Base-by-base conservation (phyloP, 805 yeast species). In the Phaffomyces antillensis region DNA sequence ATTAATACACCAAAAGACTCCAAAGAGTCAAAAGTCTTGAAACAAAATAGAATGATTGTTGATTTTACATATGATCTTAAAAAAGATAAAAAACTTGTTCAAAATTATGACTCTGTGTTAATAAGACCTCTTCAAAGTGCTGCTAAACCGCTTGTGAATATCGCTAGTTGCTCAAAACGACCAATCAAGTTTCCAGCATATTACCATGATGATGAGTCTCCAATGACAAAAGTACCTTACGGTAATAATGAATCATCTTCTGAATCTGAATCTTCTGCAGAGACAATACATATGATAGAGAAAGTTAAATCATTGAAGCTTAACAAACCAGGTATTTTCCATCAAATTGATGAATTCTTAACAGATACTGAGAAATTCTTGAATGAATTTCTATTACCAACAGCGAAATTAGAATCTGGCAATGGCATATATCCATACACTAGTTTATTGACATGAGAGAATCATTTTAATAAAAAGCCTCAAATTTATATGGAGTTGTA, bases 121-220 rank as follows among this genome's bases (percentile, higher is more conserved):
- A 34, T 44, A 3, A 44, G 47, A 34, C 47, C 47, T 2, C 13
- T 44, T 28, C 36, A 41, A 25, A 39, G 23, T 7, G 16, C 37
- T 12, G 26, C 39, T 5, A 33, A 37, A 2, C 35, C 42, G 16
- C 10, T 32, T 5, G 5, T 28, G 3, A n/a, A 18, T 7, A 26
- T 40, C 4, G 39, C 42, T 5, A 41, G 42, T 26, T 36, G 39
- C 16, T 40, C 44, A 4, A 43, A 39, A 26, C 13, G 20, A 4
- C 30, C 38, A n/a, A 23, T 16, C 9, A 30, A 24, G 7, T 16
- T 32, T 5, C 36, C 48, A 2, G 4, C 9, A 10, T n/a, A 28
- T 28, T 28, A 11, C 13, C 30, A 28, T 11, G 35, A 32, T 16
- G 35, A 32, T 4, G 9, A n/a, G 9, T 1, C 23, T 20, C 5